Conservation (phyloP, 2,329 filamentous ascomycete genomes). For the Cladosporium sp. region DNA sequence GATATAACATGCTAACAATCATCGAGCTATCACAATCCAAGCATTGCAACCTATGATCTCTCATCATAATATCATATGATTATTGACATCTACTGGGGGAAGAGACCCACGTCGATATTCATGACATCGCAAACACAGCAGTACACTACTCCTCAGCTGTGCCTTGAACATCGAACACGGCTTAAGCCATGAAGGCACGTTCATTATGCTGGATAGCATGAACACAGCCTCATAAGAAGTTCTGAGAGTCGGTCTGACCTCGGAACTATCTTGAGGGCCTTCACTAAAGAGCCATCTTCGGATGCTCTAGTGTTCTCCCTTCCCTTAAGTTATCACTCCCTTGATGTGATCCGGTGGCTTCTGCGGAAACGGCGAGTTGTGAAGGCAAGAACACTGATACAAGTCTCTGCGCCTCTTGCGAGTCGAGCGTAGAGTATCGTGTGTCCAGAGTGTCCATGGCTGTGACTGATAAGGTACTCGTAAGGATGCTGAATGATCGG, state of each 20-base stretch:
- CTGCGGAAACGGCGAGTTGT: not conserved
- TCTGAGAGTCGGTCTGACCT: not conserved
- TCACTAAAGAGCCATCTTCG: not conserved
- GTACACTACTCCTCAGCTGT: too few relatives aligned
- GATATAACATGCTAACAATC: not conserved
- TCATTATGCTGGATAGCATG: not conserved
- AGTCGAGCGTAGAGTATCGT: too few relatives aligned
- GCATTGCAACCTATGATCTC: not conserved
- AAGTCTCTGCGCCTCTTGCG: not conserved
- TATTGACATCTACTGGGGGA: not conserved
- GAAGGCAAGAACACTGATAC: not conserved
- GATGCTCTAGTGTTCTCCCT: not conserved
- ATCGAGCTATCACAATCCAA: not conserved
- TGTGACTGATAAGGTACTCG: not conserved
- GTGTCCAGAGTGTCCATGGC: not conserved
- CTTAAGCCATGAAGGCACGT: too few relatives aligned
- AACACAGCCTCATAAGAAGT: not conserved
- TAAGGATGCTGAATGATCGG: not conserved
- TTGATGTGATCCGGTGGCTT: not conserved
- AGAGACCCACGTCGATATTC: not conserved
- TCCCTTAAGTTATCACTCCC: not conserved
- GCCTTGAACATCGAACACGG: too few relatives aligned
- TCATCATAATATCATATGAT: not conserved
- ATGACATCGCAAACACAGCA: too few relatives aligned
- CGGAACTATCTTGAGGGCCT: not conserved